Evolutionary conservation across 2,329 filamentous ascomycete genomes (phyloP), one percentile per base, ranked within the genome.

Genomic region (Nemania serpens): DNA sequence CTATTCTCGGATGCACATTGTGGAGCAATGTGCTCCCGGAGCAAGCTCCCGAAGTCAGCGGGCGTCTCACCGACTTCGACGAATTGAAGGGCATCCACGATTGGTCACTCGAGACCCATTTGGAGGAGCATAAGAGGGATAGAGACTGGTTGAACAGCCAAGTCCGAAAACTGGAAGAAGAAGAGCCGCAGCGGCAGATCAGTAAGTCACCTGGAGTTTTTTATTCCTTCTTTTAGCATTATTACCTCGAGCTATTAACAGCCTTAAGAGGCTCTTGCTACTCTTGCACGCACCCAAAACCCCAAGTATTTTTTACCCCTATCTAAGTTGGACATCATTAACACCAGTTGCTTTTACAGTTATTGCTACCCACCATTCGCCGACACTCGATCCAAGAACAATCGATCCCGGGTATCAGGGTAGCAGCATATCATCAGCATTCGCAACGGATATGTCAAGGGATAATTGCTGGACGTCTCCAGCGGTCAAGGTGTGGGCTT

Each of bases 1-100:
- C 56, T 22, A 42, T 58, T 42, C 56, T 58, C 42, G 56, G 56
- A 48, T 58, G 56, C 17, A 58, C 56, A 25, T 53, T 58, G 41
- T 58, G 49, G 49, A 53, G 34, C 20, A 22, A 48, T 42, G 48
- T 58, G 13, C 42, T 48, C 36, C 48, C 48, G 25, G 20, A 48
- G 34, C 49, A 53, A 36, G 56, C 56, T 36, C 15, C 49, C 22
- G 56, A 53, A 18, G 56, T 58, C 33, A 41, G 33, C 34, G 34
- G 48, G 48, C 48, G 2, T 48, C 42, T 58, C 34, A 58, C 55
- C 20, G 55, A 58, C 33, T 53, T 58, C 22, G 39, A 51, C 15
- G 48, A 53, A 42, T 42, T 34, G 42, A 48, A 18, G 1, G 56
- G 56, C 22, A 58, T 58, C 43, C 42, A 34, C 49, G 22, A 53